A percentile compares a stretch with the other conserved stretches of the same genome.
phyloP scores from a whole-genome alignment of 2,329 filamentous ascomycete species.

The Apiospora phragmitis region DNA sequence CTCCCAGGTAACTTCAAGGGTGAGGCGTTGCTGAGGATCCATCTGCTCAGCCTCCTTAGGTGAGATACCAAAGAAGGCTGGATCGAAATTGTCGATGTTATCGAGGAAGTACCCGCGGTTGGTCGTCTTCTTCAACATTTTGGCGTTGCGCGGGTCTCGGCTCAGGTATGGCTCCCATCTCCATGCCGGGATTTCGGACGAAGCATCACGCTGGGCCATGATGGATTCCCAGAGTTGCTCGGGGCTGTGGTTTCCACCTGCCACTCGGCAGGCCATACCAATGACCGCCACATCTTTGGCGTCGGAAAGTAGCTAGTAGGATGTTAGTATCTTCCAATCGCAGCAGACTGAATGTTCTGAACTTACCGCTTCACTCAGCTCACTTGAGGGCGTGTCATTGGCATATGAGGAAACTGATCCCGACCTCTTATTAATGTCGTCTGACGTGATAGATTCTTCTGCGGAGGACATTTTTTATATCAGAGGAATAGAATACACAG shows the following conservation, averaged over 20 bases:
- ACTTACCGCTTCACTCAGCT: background rate
- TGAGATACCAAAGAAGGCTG: constrained; percentile 27
- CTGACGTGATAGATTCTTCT: too few relatives aligned
- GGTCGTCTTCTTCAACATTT: constrained; percentile 21
- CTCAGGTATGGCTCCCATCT: constrained; percentile 21
- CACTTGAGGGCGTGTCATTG: background rate
- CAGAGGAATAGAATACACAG: too few relatives aligned
- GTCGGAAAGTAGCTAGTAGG: background rate
- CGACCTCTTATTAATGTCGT: too few relatives aligned
- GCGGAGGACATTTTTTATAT: too few relatives aligned
- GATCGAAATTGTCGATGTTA: constrained; percentile 23
- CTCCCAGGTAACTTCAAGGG: constrained; percentile 38
- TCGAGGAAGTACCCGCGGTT: constrained; percentile 18
- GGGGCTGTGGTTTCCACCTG: constrained; percentile 19
- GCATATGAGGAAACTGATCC: too few relatives aligned
- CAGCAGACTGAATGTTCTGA: too few relatives aligned
- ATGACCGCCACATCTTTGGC: constrained; percentile 21
- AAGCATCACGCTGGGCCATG: constrained; percentile 20
- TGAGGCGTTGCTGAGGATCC: constrained; percentile 27
- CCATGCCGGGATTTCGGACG: constrained; percentile 18
- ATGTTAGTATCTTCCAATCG: background rate
- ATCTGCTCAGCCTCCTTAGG: constrained; percentile 25
- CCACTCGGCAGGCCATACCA: constrained; percentile 20
- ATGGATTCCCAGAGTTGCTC: constrained; percentile 21
- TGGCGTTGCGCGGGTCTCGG: constrained; percentile 19